A percentile compares a stretch with the other conserved stretches of the same genome.
Evolutionary conservation across 2,329 filamentous ascomycete species (phyloP).

Genomic region (Didymella segeticola): DNA sequence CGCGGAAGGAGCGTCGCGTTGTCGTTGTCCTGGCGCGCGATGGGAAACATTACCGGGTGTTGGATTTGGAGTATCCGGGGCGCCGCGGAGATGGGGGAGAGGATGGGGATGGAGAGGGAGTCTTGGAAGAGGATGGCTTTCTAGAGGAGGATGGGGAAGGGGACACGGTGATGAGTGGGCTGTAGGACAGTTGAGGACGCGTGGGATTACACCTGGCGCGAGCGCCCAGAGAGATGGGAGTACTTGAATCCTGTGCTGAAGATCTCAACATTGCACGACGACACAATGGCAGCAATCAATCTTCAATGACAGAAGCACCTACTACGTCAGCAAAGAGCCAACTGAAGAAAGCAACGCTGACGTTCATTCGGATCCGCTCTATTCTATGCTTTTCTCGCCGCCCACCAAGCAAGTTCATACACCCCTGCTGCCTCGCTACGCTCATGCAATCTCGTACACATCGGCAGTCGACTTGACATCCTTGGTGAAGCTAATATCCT

Average conservation of each 20-base stretch:
- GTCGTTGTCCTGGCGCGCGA: conserved; percentile 63
- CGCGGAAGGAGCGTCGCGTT: conserved; percentile 59
- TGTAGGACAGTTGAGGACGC: conserved; percentile 22
- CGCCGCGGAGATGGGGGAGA: conserved; percentile 36
- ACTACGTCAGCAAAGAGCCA: too few species aligned
- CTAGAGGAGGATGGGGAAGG: conserved; percentile 18
- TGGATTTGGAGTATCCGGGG: conserved; percentile 59
- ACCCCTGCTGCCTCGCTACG: background rate
- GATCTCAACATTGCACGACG: too few species aligned
- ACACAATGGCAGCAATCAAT: too few species aligned
- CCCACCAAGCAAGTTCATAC: background rate
- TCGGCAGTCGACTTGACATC: conserved; percentile 80
- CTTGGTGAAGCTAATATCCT: conserved; percentile 83
- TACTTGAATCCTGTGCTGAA: too few species aligned
- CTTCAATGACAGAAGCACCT: too few species aligned
- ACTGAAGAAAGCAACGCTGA: background rate
- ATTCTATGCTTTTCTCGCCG: conserved; percentile 9
- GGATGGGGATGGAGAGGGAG: conserved; percentile 9
- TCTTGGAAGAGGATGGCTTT: conserved; percentile 18
- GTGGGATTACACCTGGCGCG: too few species aligned
- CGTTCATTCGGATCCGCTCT: background rate
- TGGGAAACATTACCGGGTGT: conserved; percentile 60
- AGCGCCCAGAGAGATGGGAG: too few species aligned
- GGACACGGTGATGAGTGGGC: conserved; percentile 21
- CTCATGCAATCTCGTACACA: conserved; percentile 76